Base-by-base conservation (phyloP, 2,329 filamentous ascomycete species). In the Cladosporium cucumerinum region DNA sequence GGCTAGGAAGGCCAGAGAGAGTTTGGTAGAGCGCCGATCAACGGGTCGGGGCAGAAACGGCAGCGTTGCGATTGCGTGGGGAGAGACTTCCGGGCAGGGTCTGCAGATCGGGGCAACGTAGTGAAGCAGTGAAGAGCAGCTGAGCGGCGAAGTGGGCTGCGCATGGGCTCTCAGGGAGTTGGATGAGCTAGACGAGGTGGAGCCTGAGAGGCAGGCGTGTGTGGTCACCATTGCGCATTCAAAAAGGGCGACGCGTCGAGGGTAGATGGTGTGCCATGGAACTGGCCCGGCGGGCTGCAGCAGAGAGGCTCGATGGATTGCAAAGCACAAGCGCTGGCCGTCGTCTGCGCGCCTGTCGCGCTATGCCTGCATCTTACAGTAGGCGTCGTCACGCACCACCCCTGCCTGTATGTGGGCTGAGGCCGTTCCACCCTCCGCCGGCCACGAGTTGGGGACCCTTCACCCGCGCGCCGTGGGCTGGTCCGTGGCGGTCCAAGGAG, bases 71-170 rank as follows among this genome's bases (percentile, higher is more conserved):
- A 23, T 28, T 28, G 51, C 26, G 25, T 30, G 51, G 51, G 51
- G 51, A 54, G 49, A 52, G 12, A 54, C 8, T 30, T 54, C 51
- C 51, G 51, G 30, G 26, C 39, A 54, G 51, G 51, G 51, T 54
- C 51, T 54, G 51, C 51, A 54, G 51, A 54, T 54, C 51, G 51
- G 32, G 26, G 26, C 39, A n/a, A 4, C 32, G 51, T 10, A 32
- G 51, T 54, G 51, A 54, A 54, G 51, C 6, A 54, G 51, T 54
- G 51, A 54, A 54, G 51, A 54, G 51, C 51, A 54, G 51, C 8
- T 46, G 39, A 23, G 51, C 51, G 18, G 51, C 14, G 51, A 34
- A 34, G 32, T 34, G 32, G 32, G 51, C 16, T 54, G 39, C 39
- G 39, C 39, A 46, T 46, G 39, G 39, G 39, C 39, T 46, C 39